Evolutionary conservation across 1,139 yeast species (phyloP).

Genomic region (Taphrina communis): DNA sequence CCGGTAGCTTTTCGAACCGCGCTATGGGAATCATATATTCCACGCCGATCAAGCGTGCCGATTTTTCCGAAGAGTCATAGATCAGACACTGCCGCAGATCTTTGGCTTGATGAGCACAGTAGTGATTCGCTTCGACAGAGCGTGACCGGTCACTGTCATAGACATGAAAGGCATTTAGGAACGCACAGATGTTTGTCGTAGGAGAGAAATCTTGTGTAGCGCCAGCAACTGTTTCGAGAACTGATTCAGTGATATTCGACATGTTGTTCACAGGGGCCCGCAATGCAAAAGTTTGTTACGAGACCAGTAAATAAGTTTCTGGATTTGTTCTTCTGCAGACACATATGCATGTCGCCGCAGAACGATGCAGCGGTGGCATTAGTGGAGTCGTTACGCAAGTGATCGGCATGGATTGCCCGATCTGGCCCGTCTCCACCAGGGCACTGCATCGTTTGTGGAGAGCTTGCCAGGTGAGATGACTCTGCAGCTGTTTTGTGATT

Average conservation of each 20-base stretch:
- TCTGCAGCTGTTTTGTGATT: too few relatives aligned
- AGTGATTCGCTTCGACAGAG: constrained; percentile 39
- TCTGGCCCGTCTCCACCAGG: too few relatives aligned
- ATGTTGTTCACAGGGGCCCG: not conserved
- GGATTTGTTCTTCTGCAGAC: not conserved
- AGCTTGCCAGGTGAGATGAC: too few relatives aligned
- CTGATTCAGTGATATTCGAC: constrained; percentile 32
- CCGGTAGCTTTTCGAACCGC: constrained; percentile 30
- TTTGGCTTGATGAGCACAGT: constrained; percentile 34
- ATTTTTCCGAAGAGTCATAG: constrained; percentile 31
- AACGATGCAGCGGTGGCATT: not conserved
- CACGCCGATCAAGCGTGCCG: constrained; percentile 42
- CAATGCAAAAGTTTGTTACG: too few relatives aligned
- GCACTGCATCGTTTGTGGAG: too few relatives aligned
- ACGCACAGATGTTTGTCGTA: constrained; percentile 33
- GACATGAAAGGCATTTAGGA: constrained; percentile 39
- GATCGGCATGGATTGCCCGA: constrained; percentile 1
- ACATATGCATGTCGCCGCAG: not conserved
- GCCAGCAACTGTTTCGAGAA: constrained; percentile 29
- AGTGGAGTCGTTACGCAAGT: constrained; percentile 13
- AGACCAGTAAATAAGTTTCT: not conserved
- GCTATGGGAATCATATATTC: constrained; percentile 42
- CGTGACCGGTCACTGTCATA: constrained; percentile 40
- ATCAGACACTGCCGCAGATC: constrained; percentile 41
- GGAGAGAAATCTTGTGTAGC: constrained; percentile 39